Evolutionary conservation across 768 basidiomycete species (phyloP).

Genomic region (Serendipita indica): DNA sequence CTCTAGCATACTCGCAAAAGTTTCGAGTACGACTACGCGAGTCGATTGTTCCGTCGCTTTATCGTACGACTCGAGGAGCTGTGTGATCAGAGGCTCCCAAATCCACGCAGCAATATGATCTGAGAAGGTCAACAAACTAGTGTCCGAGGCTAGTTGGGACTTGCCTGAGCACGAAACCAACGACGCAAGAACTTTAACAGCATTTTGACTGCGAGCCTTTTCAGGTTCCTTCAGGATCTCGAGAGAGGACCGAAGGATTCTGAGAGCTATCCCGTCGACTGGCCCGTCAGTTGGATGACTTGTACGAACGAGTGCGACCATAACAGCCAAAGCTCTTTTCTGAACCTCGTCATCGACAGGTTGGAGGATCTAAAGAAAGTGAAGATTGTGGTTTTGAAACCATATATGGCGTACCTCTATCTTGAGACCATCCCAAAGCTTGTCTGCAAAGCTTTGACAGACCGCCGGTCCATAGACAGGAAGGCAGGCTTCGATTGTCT

Average conservation of each 20-base stretch:
- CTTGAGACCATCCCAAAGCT: conserved; percentile 84
- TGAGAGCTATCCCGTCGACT: conserved; percentile 46
- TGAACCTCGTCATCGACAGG: conserved; percentile 70
- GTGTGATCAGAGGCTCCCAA: conserved; percentile 32
- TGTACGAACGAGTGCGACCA: conserved; percentile 57
- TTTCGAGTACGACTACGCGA: conserved; percentile 47
- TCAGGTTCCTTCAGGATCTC: conserved; percentile 76
- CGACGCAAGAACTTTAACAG: conserved; percentile 66
- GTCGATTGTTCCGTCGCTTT: conserved; percentile 53
- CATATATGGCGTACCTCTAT: conserved; percentile 47
- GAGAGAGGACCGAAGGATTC: conserved; percentile 69
- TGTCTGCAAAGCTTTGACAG: conserved; percentile 45
- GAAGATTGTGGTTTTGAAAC: not conserved
- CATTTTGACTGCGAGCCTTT: conserved; percentile 80
- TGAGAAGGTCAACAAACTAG: not conserved
- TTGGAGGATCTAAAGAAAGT: conserved; percentile 63
- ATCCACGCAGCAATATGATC: not conserved
- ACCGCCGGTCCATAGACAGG: conserved; percentile 66
- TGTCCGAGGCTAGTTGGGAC: conserved; percentile 21
- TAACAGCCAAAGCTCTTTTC: conserved; percentile 51
- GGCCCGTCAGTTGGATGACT: conserved; percentile 35
- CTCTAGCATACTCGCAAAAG: conserved; percentile 31
- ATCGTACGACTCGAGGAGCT: conserved; percentile 62
- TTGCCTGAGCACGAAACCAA: conserved; percentile 66
- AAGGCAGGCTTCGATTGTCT: conserved; percentile 60